Conservation (phyloP, 2,329 filamentous ascomycete species). For the Xylaria polymorpha region DNA sequence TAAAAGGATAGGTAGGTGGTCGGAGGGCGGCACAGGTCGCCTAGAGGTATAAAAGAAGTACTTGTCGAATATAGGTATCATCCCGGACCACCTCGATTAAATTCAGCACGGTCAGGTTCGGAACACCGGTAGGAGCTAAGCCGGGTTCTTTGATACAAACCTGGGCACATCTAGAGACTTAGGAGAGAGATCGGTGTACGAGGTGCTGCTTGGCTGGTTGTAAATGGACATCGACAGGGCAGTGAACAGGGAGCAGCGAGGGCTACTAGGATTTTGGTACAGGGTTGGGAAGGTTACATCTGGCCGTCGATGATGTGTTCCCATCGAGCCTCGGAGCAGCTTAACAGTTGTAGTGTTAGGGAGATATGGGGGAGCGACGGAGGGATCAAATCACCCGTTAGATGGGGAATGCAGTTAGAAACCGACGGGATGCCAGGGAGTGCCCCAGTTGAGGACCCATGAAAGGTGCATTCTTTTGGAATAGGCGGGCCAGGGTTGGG, state of each 20-base stretch:
- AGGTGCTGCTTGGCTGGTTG: constrained; percentile 55
- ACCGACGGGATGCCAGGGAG: constrained; percentile 49
- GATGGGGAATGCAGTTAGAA: constrained; percentile 49
- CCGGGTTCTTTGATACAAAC: constrained; percentile 63
- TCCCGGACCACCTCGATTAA: constrained; percentile 52
- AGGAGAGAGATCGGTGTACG: constrained; percentile 50
- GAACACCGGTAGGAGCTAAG: constrained; percentile 64
- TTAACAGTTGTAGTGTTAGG: constrained; percentile 47
- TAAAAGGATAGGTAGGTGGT: constrained; percentile 53
- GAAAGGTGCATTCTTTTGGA: constrained; percentile 48
- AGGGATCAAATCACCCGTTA: constrained; percentile 38
- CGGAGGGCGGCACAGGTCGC: constrained; percentile 61
- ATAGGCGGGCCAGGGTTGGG: constrained; percentile 46
- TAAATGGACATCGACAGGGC: constrained; percentile 50
- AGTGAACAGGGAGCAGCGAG: constrained; percentile 45
- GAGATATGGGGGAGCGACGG: constrained; percentile 48
- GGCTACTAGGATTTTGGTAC: constrained; percentile 53
- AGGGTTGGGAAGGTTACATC: constrained; percentile 55
- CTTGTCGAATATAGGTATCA: constrained; percentile 56
- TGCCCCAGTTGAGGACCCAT: constrained; percentile 49
- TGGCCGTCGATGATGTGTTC: constrained; percentile 56
- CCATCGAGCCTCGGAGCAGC: constrained; percentile 50
- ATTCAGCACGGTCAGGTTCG: constrained; percentile 59
- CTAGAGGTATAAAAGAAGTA: constrained; percentile 65
- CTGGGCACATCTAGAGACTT: constrained; percentile 50